Base-by-base conservation (phyloP, 768 basidiomycete genomes). In the Auricularia sp. region DNA sequence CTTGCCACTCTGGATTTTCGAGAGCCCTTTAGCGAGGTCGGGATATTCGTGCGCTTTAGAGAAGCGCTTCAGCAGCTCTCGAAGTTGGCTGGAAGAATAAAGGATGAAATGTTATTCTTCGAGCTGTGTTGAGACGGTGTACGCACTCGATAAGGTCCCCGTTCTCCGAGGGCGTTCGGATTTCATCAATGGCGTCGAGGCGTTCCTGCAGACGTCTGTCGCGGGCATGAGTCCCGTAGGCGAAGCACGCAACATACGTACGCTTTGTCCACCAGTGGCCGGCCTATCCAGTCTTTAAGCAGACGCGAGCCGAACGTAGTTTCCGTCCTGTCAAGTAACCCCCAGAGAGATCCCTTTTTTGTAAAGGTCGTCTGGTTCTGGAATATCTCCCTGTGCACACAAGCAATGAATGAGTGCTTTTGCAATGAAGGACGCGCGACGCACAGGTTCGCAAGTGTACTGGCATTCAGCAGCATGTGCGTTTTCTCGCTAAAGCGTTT, bases 1-100 rank as follows among this genome's bases (percentile, higher is more conserved):
- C 88, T 92, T 90, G 59, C 93, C 90, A 69, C 96, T 96, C 71
- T 95, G 92, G 37, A 98, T 89, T 36, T 94, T 80, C 66, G 87
- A 89, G 16, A 98, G 77, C 0, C 96, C 96, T 71, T 84, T 88
- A 0, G 89, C 85, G 58, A 98, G 83, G 73, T 98, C 94, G 0
- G 94, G 94, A 33, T 29, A 59, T 7, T 34, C 56, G 56, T 59
- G 16, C 18, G 3, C 56, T 24, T 59, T 59, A 29, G 56, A 59
- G n/a, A 94, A 79, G 39, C 82, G 83, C 71, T 77, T 86, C 64
- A 96, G 77, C n/a, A 84, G 72, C 42, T 83, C 80, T 18, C 89
- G 84, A n/a, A 96, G 80, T 39, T 80, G 56, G 56, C 24, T 14
- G 16, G 5, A 54, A 77, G 69, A 39, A 29, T 33, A 35, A 29